Evolutionary conservation across 768 basidiomycete species (phyloP).

Genomic region (Mycena vulgaris): DNA sequence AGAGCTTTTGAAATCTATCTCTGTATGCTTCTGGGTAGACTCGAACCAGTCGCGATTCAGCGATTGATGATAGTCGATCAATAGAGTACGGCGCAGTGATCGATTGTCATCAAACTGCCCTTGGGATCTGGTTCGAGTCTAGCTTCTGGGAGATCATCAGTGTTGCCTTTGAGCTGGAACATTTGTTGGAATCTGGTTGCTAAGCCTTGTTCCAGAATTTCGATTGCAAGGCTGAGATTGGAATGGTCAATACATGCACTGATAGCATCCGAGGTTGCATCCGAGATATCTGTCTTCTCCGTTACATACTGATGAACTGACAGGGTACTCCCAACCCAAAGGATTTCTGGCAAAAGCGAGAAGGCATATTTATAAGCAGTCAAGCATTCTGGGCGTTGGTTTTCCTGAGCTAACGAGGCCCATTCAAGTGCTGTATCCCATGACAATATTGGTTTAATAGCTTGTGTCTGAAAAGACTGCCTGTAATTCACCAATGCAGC

Average conservation of each 20-base stretch:
- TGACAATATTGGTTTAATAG: background rate
- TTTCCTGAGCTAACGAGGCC: conserved; percentile 1
- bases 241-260: background rate
- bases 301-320: background rate
- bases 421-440: background rate
- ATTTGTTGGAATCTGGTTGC: conserved; percentile 20
- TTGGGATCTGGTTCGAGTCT: too few relatives aligned
- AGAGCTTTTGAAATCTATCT: background rate
- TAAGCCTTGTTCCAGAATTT: conserved; percentile 12
- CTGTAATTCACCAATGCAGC: background rate
- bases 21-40: too few relatives aligned
- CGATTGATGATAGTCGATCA: too few relatives aligned
- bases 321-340: conserved; percentile 3
- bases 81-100: too few relatives aligned
- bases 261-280: background rate
- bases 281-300: background rate
- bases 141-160: too few relatives aligned
- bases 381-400: background rate
- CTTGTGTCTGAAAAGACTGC: background rate
- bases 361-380: conserved; percentile 2
- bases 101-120: too few relatives aligned
- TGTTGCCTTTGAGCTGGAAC: conserved; percentile 1
- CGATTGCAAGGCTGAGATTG: background rate
- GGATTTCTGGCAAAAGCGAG: background rate
- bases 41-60: too few relatives aligned